These are phyloP conservation scores for Piper longum DNA, from an alignment of 164 flowering plant genomes.

Conservation along the genomic window DNA sequence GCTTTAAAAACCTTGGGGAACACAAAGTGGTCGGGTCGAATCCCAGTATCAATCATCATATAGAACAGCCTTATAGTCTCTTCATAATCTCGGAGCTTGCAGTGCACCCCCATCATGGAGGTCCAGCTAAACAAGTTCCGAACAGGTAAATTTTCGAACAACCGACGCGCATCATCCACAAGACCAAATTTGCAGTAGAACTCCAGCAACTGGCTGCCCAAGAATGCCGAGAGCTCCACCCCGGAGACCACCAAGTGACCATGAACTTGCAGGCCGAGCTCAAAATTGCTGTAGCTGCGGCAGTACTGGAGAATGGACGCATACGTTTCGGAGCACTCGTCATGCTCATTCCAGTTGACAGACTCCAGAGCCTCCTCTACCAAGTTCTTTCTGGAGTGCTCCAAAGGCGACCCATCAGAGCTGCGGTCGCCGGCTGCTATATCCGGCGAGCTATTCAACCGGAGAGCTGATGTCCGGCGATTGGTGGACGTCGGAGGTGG, in stretches of 20 bases:
- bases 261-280: slow-evolving; percentile 23
- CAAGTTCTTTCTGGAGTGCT: neutral
- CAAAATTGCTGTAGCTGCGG: slow-evolving; percentile 6
- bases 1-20: slow-evolving; percentile 31
- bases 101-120: slow-evolving; percentile 20
- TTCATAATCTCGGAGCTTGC: slow-evolving; percentile 17
- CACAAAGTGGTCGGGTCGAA: slow-evolving; percentile 25
- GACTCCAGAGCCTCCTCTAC: slow-evolving; percentile 11
- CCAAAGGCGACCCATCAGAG: slow-evolving; percentile 3
- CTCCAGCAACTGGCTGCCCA: slow-evolving; percentile 19
- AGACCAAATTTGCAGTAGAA: slow-evolving; percentile 14
- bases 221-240: slow-evolving; percentile 15
- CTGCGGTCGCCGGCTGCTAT: neutral
- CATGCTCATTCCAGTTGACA: slow-evolving; percentile 16
- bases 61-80: slow-evolving; percentile 21
- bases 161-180: slow-evolving; percentile 9
- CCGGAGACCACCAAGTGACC: slow-evolving; percentile 21
- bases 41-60: slow-evolving; percentile 20
- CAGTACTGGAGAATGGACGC: slow-evolving; percentile 18
- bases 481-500: neutral
- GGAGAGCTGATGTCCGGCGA: slow-evolving; percentile 5
- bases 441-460: neutral
- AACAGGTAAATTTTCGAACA: slow-evolving; percentile 12
- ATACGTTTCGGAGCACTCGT: slow-evolving; percentile 11
- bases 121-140: slow-evolving; percentile 31